These are phyloP conservation scores for Glycyrrhiza uralensis DNA, from an alignment of 306 rosid species.

Conservation along the genomic window DNA sequence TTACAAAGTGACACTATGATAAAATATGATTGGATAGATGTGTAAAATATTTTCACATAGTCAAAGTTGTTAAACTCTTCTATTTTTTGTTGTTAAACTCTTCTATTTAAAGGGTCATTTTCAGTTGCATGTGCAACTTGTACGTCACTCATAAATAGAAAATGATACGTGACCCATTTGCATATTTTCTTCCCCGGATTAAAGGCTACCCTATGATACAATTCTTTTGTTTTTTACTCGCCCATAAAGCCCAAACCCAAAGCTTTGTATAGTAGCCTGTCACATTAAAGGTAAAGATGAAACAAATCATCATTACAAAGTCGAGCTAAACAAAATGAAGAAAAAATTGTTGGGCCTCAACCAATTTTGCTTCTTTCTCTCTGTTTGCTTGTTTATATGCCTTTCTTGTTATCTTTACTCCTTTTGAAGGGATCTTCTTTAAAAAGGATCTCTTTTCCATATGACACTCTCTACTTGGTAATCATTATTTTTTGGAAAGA, in stretches of 20 bases:
- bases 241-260: conserved; percentile 2
- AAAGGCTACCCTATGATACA: conserved; percentile 13
- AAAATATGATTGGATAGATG: too few species aligned
- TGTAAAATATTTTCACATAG: too few species aligned
- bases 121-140: conserved; percentile 59
- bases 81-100: too few species aligned
- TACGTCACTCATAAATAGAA: conserved; percentile 40
- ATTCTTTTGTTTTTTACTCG: conserved; percentile 14
- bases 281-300: conserved; percentile 17
- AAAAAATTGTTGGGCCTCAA: conserved; percentile 9
- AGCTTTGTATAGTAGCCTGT: background rate
- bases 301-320: background rate
- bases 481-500: conserved; percentile 1
- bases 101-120: conserved; percentile 41
- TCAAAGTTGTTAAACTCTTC: too few species aligned
- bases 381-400: background rate
- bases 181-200: conserved; percentile 23
- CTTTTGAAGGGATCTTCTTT: background rate
- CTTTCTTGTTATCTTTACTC: conserved; percentile 7
- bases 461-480: conserved; percentile 3
- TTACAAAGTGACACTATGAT: too few species aligned
- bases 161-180: conserved; percentile 45
- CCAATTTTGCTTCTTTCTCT: background rate
- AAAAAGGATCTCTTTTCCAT: background rate
- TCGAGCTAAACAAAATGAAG: conserved; percentile 19